phyloP scores from a whole-genome alignment of 2,329 filamentous ascomycete genomes.

The Ophiostoma himal-ulmi region DNA sequence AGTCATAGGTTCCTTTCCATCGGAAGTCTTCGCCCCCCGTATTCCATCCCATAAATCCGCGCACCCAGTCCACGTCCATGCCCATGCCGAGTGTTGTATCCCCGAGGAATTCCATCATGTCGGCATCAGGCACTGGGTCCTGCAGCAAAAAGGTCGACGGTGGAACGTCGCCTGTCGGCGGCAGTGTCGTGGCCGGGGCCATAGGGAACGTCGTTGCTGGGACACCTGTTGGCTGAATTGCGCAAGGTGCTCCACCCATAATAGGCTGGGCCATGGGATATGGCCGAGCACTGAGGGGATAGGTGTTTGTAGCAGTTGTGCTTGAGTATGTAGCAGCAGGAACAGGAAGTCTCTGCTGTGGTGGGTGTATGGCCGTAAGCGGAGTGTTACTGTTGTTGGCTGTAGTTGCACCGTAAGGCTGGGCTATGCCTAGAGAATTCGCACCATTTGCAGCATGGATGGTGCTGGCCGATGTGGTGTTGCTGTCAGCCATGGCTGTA shows the following conservation, averaged over 20 bases:
- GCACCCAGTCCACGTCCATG: slow-evolving; percentile 22
- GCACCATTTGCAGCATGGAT: neutral
- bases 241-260: neutral
- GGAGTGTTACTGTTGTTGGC: neutral
- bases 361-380: neutral
- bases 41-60: slow-evolving; percentile 25
- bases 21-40: slow-evolving; percentile 20
- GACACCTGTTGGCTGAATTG: neutral
- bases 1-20: slow-evolving; percentile 17
- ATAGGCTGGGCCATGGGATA: neutral
- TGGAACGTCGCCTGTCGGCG: neutral
- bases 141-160: neutral
- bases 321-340: neutral
- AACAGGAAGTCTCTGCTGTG: neutral
- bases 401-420: neutral
- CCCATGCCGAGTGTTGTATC: slow-evolving; percentile 17
- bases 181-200: neutral
- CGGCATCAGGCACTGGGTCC: slow-evolving; percentile 13
- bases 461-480: no score
- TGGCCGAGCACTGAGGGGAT: neutral
- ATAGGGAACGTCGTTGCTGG: neutral
- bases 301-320: neutral
- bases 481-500: neutral
- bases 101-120: slow-evolving; percentile 20
- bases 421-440: neutral